Conservation (phyloP, 1,139 yeast species). For the Groenewaldozyma auringiensis region DNA sequence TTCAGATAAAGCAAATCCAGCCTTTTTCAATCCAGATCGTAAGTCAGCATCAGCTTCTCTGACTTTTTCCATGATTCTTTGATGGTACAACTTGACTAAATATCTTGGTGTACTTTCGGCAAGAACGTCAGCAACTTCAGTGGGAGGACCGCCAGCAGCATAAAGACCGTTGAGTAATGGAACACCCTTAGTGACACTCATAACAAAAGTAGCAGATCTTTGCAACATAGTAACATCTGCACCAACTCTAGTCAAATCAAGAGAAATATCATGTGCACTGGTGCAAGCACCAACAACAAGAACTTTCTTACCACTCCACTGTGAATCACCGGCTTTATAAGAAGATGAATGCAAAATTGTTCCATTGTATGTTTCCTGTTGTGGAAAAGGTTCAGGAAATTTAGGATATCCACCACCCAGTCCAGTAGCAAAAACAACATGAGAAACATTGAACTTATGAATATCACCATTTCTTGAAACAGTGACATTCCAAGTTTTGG, state of each 20-base stretch:
- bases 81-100: constrained; percentile 24
- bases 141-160: constrained; percentile 29
- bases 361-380: constrained; percentile 35
- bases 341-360: constrained; percentile 21
- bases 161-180: constrained; percentile 16
- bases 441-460: not conserved
- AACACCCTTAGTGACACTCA: constrained; percentile 33
- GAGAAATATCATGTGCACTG: constrained; percentile 41
- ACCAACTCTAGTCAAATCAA: constrained; percentile 40
- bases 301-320: constrained; percentile 36
- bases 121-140: constrained; percentile 36
- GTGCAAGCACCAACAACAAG: constrained; percentile 40
- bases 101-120: constrained; percentile 31
- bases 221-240: constrained; percentile 37
- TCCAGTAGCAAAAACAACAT: not conserved
- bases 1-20: constrained; percentile 37
- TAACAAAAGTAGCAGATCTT: constrained; percentile 39
- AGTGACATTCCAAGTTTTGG: constrained; percentile 32
- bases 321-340: constrained; percentile 13
- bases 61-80: constrained; percentile 28
- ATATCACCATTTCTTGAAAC: constrained; percentile 13
- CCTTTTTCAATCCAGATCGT: constrained; percentile 28
- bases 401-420: constrained; percentile 33
- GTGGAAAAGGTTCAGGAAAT: constrained; percentile 33
- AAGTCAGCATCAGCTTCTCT: constrained; percentile 27